Evolutionary conservation across 2,329 filamentous ascomycete genomes (phyloP), one percentile per base, ranked within the genome.

Genomic region (Talaromyces sp.): DNA sequence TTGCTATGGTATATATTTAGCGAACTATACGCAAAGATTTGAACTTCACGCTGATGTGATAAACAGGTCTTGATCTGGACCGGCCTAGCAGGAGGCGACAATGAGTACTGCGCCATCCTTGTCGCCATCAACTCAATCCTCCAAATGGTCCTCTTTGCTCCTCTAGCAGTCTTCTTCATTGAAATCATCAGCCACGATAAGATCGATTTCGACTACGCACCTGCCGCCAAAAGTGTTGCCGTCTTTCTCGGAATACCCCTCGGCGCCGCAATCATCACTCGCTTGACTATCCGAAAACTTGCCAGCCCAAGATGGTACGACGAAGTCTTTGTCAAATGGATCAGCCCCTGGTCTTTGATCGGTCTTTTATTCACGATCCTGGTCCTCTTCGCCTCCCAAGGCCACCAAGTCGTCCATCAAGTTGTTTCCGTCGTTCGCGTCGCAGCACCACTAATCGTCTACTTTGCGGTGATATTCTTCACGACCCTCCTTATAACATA

Each of bases 231-330:
- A 52, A 92, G 89, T 64, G 92, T 96, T 0, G 92, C 85, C 0
- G 89, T 92, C 1, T 96, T 96, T 70, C 82, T 96, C 1, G 92
- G 90, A 0, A 93, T 96, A 21, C 92, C 92, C 0, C 82, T 96
- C 0, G 91, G 81, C 1, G 91, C 90, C 0, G 92, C 92, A 0
- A 81, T 96, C 33, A n/a, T 92, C 2, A 95, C 91, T 0, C 84
- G 92, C 0, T 81, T 93, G 65, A 69, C 73, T 0, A 75, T 96
- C 5, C 83, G 86, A 2, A 75, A 70, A n/a, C 14, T 57, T 0
- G 73, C 83, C 3, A 84, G 86, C 2, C 74, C 81, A 1, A 75
- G 77, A 0, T 88, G 84, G 80, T 96, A 92, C 72, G 82, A 91
- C 40, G 72, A 79, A 2, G 80, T 83, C 2, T 95, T 96, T 72